Evolutionary conservation across 164 flowering plant genomes (phyloP), one percentile per base, ranked within the genome.

Genomic region (Paratinospora sagittata): DNA sequence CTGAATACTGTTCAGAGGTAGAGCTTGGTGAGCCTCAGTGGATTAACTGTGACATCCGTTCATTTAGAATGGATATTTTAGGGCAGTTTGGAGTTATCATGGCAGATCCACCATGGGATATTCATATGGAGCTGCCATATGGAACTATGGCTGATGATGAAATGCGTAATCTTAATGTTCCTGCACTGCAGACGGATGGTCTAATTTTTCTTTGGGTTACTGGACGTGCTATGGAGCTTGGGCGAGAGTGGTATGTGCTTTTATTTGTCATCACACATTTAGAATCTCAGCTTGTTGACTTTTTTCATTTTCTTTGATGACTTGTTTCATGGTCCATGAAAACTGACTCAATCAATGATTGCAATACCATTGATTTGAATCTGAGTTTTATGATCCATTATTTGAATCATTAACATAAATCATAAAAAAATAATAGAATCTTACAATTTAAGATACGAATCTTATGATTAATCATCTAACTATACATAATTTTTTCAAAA

Each of bases 91-190:
- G 99, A 71, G 97, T 95, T 61, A 92, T 95, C 65, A 95, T 95
- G 99, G 99, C 98, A n/a, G 98, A 95, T 81, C 99, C 99, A 65
- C 99, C 99, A 11, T 92, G 97, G 98, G 99, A 95, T 71, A 95
- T 95, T 84, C 98, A 95, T 77, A 95, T 95, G 99, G 99, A 95
- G 74, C 78, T 95, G 79, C 99, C 99, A 58, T 95, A 95, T 79
- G 99, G 98, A 63, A 95, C 99, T 37, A 95, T 95, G 99, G 96
- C 94, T 72, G 99, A 95, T 87, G 98, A 95, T 76, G 99, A 95
- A 78, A 95, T 95, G 99, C 89, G 93, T 27, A 92, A 79, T 77
- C 94, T 92, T 63, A 92, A 95, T 82, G 98, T 95, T 72, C 97
- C 97, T 72, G 96, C 96, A 37, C 74, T 95, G 71, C 99, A 92